Evolutionary conservation across 73 alveolate genomes (phyloP).

Genomic region (Stentor roeselii): DNA sequence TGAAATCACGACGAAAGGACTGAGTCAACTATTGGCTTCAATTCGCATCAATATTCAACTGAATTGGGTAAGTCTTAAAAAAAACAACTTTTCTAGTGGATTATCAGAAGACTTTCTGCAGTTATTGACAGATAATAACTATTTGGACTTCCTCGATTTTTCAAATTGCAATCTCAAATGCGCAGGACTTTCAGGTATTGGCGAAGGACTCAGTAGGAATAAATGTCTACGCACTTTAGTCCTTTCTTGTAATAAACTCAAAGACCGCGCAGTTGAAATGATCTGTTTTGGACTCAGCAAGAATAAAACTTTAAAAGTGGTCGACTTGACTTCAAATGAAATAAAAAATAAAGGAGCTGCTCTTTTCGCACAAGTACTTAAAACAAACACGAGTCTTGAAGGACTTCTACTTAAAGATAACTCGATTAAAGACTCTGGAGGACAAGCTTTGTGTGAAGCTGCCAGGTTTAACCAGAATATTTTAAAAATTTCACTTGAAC

Average conservation of each 20-base stretch:
- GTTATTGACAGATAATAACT: constrained; percentile 15
- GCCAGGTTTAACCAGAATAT: neutral
- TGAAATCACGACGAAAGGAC: constrained; percentile 37
- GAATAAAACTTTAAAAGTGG: constrained; percentile 3
- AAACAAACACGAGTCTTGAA: neutral
- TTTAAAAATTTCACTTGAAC: neutral
- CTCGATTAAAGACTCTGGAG: neutral
- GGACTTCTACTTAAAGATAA: neutral
- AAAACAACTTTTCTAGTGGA: neutral
- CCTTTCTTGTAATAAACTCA: constrained; percentile 34
- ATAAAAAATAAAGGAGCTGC: constrained; percentile 9
- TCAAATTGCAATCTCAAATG: constrained; percentile 25
- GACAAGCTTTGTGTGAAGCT: constrained; percentile 23
- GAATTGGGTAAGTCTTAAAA: constrained; percentile 9
- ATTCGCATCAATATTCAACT: constrained; percentile 13
- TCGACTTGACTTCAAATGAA: constrained; percentile 23
- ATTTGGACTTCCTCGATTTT: neutral
- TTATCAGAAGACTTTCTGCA: neutral
- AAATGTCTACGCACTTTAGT: constrained; percentile 26
- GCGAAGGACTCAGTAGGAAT: constrained; percentile 43
- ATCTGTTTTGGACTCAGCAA: constrained; percentile 32
- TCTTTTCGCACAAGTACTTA: neutral
- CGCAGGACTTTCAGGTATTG: constrained; percentile 33
- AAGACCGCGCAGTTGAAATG: constrained; percentile 33
- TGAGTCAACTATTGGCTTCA: neutral